A percentile compares a stretch with the other conserved stretches of the same genome.
Conservation (phyloP, 208 protist genomes). For the Leptomonas seymouri region DNA sequence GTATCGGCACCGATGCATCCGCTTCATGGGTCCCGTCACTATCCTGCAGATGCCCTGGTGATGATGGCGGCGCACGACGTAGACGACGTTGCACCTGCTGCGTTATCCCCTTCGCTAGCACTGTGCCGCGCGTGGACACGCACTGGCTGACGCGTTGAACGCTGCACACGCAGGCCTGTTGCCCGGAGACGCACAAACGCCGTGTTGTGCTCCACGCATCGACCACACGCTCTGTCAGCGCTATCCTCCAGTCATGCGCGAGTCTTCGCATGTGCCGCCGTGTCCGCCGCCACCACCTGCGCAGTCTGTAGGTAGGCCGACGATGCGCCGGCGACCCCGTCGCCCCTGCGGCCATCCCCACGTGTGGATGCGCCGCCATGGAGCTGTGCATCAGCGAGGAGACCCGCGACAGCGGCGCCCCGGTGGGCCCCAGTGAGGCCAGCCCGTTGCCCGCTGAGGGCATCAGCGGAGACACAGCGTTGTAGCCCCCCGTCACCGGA, state of each 20-base stretch:
- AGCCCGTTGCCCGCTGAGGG: neutral
- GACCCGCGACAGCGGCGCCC: conserved; percentile 20
- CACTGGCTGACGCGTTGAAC: neutral
- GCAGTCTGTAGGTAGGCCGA: neutral
- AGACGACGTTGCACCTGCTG: neutral
- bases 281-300: conserved; percentile 13
- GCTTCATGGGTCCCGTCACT: neutral
- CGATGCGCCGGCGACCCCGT: no score
- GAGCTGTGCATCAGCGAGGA: conserved; percentile 14
- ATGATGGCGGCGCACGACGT: no score
- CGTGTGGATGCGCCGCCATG: neutral
- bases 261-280: conserved; percentile 23
- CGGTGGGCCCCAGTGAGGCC: neutral
- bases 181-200: neutral
- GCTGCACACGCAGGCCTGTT: neutral
- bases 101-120: neutral
- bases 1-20: neutral
- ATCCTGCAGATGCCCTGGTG: neutral
- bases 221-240: neutral
- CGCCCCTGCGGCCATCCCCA: neutral
- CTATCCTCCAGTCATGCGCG: neutral
- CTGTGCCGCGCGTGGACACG: neutral
- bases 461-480: no score
- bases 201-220: neutral
- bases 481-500: no score